These are phyloP conservation scores for Aplosporella prunicola DNA, from an alignment of 2,329 filamentous ascomycete genomes.

Conservation along the genomic window DNA sequence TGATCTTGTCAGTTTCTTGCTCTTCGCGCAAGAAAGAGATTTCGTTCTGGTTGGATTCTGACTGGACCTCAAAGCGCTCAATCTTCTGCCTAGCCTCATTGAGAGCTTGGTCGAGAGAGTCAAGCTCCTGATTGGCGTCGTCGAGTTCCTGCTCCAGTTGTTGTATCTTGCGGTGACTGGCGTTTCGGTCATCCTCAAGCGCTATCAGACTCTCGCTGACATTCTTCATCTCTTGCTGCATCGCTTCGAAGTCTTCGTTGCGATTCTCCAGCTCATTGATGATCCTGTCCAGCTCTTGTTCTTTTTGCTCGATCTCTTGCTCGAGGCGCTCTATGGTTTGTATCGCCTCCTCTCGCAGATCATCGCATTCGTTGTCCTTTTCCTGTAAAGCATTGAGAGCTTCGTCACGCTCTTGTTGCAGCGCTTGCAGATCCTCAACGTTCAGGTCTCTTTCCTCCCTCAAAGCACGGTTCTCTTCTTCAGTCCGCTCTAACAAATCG, in stretches of 20 bases:
- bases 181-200: constrained; percentile 80
- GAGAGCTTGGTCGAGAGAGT: constrained; percentile 74
- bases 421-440: constrained; percentile 66
- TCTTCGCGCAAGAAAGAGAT: constrained; percentile 93
- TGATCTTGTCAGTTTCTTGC: constrained; percentile 95
- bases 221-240: constrained; percentile 88
- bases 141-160: constrained; percentile 73
- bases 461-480: constrained; percentile 52
- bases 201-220: constrained; percentile 79
- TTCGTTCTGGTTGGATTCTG: constrained; percentile 85
- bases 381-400: constrained; percentile 64
- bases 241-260: constrained; percentile 78
- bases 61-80: constrained; percentile 77
- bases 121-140: constrained; percentile 78
- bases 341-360: constrained; percentile 48
- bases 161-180: constrained; percentile 68
- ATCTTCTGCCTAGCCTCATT: constrained; percentile 80
- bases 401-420: constrained; percentile 81
- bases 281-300: constrained; percentile 59
- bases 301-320: constrained; percentile 61
- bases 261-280: constrained; percentile 64
- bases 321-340: constrained; percentile 50
- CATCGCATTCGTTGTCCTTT: constrained; percentile 44
- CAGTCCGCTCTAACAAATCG: constrained; percentile 62
- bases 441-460: constrained; percentile 74